A percentile compares a stretch with the other conserved stretches of the same genome.
phyloP scores from a whole-genome alignment of 2,329 filamentous ascomycete genomes.

The Fusarium dimerum region DNA sequence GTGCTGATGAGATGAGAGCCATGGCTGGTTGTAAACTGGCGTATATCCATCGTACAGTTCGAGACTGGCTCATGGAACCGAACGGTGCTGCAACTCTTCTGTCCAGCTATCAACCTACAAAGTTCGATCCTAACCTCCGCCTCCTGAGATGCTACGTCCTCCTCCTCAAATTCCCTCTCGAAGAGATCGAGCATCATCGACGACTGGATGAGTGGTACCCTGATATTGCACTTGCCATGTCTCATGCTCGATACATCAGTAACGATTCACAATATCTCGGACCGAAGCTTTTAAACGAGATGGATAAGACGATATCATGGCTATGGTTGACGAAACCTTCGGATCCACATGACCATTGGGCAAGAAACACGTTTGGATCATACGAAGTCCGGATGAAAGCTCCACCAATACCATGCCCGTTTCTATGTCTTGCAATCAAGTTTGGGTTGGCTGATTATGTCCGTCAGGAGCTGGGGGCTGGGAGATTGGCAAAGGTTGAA shows the following conservation, averaged over 20 bases:
- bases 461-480: slow-evolving; percentile 17
- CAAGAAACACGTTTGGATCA: slow-evolving; percentile 32
- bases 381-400: slow-evolving; percentile 35
- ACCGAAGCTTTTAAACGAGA: slow-evolving; percentile 14
- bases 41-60: slow-evolving; percentile 37
- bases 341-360: slow-evolving; percentile 36
- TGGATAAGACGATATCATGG: slow-evolving; percentile 16
- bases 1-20: neutral
- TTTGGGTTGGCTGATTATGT: slow-evolving; percentile 36
- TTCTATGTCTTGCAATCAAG: slow-evolving; percentile 34
- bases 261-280: slow-evolving; percentile 10
- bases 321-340: slow-evolving; percentile 25
- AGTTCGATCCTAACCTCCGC: slow-evolving; percentile 34
- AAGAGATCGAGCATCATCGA: slow-evolving; percentile 38
- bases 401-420: slow-evolving; percentile 31
- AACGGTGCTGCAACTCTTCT: slow-evolving; percentile 23
- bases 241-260: slow-evolving; percentile 34
- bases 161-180: slow-evolving; percentile 34
- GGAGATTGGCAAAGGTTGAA: neutral
- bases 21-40: slow-evolving; percentile 27
- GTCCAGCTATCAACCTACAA: neutral
- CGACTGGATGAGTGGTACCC: slow-evolving; percentile 42
- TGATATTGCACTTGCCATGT: slow-evolving; percentile 38
- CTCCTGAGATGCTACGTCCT: slow-evolving; percentile 36
- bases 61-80: slow-evolving; percentile 34